These are phyloP conservation scores for Lentithecium fluviatile DNA, from an alignment of 495 filamentous ascomycete species.

Conservation along the genomic window DNA sequence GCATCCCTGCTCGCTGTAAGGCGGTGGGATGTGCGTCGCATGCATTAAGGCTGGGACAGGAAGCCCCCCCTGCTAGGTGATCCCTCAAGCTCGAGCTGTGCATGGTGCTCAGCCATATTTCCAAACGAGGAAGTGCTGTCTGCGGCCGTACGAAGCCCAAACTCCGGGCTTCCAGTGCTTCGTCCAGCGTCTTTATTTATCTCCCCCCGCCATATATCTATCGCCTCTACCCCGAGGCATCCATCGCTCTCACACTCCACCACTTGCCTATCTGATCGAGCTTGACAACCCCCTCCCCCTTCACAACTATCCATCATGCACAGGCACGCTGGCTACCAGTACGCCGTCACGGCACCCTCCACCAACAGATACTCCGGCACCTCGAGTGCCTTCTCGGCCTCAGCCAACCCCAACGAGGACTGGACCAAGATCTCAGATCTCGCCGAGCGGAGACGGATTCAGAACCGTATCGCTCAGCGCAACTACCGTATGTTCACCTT, in stretches of 20 bases:
- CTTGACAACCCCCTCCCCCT: background rate
- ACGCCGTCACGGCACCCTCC: slow-evolving; percentile 41
- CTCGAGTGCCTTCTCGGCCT: slow-evolving; percentile 94
- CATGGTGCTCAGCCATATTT: background rate
- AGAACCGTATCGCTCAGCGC: slow-evolving; percentile 95
- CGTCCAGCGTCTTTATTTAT: no score
- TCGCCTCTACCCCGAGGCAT: background rate
- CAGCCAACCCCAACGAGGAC: slow-evolving; percentile 95
- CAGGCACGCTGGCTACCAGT: slow-evolving; percentile 45
- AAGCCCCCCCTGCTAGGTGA: background rate
- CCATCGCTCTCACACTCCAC: slow-evolving; percentile 8
- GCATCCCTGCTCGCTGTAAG: background rate
- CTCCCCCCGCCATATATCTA: slow-evolving; percentile 2
- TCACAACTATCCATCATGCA: slow-evolving; percentile 39
- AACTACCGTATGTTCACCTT: slow-evolving; percentile 82
- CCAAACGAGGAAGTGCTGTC: background rate
- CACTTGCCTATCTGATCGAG: background rate
- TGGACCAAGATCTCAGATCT: slow-evolving; percentile 99
- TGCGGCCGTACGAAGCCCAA: slow-evolving; percentile 7
- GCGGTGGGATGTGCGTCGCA: background rate
- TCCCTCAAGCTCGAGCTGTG: background rate
- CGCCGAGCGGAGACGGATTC: slow-evolving; percentile 89
- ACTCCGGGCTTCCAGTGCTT: slow-evolving; percentile 28
- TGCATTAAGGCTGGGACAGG: background rate
- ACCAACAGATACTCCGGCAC: slow-evolving; percentile 67